Conservation (phyloP, 768 basidiomycete species). For the Lyophyllum atratum region DNA sequence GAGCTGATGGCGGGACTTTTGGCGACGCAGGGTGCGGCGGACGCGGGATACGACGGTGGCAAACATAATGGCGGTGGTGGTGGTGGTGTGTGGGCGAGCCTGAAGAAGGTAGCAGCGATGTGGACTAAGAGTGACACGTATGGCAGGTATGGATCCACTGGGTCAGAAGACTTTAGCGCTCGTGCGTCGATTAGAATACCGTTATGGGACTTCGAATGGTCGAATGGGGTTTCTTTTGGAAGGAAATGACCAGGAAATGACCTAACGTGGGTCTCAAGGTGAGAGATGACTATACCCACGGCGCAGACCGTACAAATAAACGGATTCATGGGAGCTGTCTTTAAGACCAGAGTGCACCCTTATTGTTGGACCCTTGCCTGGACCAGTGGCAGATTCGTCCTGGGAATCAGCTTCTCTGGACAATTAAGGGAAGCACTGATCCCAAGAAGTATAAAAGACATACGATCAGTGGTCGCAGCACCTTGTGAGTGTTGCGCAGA, state of each 20-base stretch:
- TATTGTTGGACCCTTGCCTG: background rate
- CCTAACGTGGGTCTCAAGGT: background rate
- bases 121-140: slow-evolving; percentile 2
- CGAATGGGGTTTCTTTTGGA: slow-evolving; percentile 3
- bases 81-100: background rate
- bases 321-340: background rate
- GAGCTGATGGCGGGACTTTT: slow-evolving; percentile 13
- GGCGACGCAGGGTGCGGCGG: slow-evolving; percentile 22
- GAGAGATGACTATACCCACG: background rate
- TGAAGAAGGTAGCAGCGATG: background rate
- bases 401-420: background rate
- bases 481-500: background rate
- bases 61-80: slow-evolving; percentile 26
- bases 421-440: background rate
- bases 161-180: slow-evolving; percentile 22
- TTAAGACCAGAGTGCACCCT: background rate
- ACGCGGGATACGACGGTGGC: slow-evolving; percentile 28
- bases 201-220: background rate
- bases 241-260: background rate
- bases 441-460: too few relatives aligned
- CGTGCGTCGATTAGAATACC: slow-evolving; percentile 14
- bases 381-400: background rate
- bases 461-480: background rate
- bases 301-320: background rate
- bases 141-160: background rate